Percentiles rank a stretch among this genome's conserved stretches.
Conservation (phyloP, 495 filamentous ascomycete species). For the Aspergillus ellipticus region DNA sequence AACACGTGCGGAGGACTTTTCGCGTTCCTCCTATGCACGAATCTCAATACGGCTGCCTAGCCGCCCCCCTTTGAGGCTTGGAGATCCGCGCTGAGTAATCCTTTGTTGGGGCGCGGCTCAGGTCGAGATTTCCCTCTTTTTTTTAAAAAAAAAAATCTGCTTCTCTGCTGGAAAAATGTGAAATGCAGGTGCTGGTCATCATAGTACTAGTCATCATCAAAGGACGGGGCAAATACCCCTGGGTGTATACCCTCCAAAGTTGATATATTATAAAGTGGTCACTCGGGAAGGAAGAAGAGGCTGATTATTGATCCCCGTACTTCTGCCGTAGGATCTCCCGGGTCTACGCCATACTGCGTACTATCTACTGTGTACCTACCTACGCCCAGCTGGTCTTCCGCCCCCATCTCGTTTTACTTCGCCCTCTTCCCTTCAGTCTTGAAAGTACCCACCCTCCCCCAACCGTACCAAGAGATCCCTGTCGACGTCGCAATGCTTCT, state of each 20-base stretch:
- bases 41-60: conserved; percentile 1
- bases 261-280: too few relatives aligned
- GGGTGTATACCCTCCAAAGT: too few relatives aligned
- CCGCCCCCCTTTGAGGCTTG: not conserved
- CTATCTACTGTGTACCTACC: not conserved
- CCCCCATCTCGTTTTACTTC: not conserved
- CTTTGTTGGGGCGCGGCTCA: too few relatives aligned
- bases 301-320: too few relatives aligned
- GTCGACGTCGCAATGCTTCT: conserved; percentile 10
- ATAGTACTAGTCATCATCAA: too few relatives aligned
- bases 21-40: not conserved
- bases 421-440: not conserved
- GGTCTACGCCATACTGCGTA: not conserved
- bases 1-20: conserved; percentile 7
- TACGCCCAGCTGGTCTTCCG: not conserved
- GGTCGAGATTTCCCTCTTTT: too few relatives aligned
- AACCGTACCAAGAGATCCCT: not conserved
- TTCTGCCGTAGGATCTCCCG: not conserved
- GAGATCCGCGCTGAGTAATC: too few relatives aligned
- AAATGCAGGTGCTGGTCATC: too few relatives aligned
- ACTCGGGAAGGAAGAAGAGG: too few relatives aligned
- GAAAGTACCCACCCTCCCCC: not conserved
- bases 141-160: too few relatives aligned
- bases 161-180: too few relatives aligned
- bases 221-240: too few relatives aligned